Conservation (phyloP, 2,329 filamentous ascomycete genomes). For the Onygenales sp. region DNA sequence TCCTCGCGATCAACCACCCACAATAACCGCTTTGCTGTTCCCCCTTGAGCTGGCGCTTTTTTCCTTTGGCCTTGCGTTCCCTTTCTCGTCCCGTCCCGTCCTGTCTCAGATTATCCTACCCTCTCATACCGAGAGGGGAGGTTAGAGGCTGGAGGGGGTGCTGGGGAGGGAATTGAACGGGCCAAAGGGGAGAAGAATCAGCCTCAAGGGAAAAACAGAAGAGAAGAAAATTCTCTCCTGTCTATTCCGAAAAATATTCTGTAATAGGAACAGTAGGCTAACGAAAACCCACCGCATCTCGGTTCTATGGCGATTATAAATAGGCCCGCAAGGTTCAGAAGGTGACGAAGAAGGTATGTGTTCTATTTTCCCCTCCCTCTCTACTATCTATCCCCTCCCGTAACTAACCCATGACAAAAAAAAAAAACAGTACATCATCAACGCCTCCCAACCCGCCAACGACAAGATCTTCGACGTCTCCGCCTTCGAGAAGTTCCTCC, state of each 20-base stretch:
- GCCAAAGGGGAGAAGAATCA: constrained; percentile 8
- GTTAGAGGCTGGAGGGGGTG: constrained; percentile 6
- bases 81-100: background rate
- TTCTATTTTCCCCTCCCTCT: constrained; percentile 1
- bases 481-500: constrained; percentile 99
- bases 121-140: constrained; percentile 14
- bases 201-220: constrained; percentile 12
- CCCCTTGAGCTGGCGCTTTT: constrained; percentile 33
- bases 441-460: constrained; percentile 92
- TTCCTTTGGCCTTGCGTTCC: background rate
- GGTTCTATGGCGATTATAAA: constrained; percentile 11
- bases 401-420: background rate
- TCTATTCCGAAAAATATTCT: constrained; percentile 11
- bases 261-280: constrained; percentile 82
- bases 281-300: constrained; percentile 45
- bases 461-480: constrained; percentile 99
- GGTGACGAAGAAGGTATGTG: constrained; percentile 39
- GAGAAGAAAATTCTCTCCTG: background rate
- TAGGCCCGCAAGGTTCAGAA: constrained; percentile 41
- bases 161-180: constrained; percentile 2
- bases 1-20: constrained; percentile 30
- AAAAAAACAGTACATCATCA: constrained; percentile 79
- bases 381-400: too few species aligned
- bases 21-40: constrained; percentile 82
- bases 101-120: background rate